Evolutionary conservation across 768 basidiomycete genomes (phyloP).

Genomic region (Cyclocybe aegerita): DNA sequence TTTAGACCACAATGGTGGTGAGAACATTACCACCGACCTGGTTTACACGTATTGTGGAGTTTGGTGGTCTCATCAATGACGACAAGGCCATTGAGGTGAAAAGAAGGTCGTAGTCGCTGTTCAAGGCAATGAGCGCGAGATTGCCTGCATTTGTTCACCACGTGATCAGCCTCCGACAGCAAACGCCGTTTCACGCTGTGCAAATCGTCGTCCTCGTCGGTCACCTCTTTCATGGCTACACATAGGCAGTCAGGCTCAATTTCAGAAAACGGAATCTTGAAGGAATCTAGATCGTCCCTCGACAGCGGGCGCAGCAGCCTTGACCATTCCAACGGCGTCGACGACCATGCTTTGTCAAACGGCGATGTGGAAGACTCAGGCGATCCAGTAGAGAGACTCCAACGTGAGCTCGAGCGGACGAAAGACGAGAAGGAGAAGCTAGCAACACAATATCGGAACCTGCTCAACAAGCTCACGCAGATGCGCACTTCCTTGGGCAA

Average conservation of each 20-base stretch:
- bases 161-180: too few relatives aligned
- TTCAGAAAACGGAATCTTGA: slow-evolving; percentile 23
- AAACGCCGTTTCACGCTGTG: neutral
- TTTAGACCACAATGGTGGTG: too few relatives aligned
- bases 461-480: slow-evolving; percentile 85
- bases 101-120: slow-evolving; percentile 4
- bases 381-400: slow-evolving; percentile 59
- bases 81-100: neutral
- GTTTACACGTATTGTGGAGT: too few relatives aligned
- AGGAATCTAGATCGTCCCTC: slow-evolving; percentile 38
- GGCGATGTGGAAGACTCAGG: slow-evolving; percentile 36
- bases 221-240: slow-evolving; percentile 13
- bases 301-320: slow-evolving; percentile 44
- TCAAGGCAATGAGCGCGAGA: slow-evolving; percentile 1
- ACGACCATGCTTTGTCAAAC: slow-evolving; percentile 29
- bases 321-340: slow-evolving; percentile 32
- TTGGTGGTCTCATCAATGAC: neutral
- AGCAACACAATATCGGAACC: slow-evolving; percentile 79
- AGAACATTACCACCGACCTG: too few relatives aligned
- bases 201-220: neutral
- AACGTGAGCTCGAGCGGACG: slow-evolving; percentile 73
- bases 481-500: slow-evolving; percentile 94
- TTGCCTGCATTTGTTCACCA: neutral
- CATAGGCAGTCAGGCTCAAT: slow-evolving; percentile 24
- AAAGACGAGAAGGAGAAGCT: slow-evolving; percentile 87